Evolutionary conservation across 148 eudicot species (phyloP).

Genomic region (Persicaria tinctoria): DNA sequence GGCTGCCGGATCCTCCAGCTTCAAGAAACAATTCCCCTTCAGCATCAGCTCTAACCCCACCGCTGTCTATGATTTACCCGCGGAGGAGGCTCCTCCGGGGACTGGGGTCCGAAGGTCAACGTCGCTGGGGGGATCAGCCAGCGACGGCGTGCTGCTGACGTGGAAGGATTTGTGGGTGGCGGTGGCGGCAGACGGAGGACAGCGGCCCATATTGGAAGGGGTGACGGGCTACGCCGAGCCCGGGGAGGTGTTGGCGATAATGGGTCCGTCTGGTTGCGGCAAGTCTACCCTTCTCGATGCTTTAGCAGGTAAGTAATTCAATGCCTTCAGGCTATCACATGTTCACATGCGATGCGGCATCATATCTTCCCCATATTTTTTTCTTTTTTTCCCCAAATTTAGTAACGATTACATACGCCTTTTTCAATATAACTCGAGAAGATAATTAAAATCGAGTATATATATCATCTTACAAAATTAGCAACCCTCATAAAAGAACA

Average conservation of each 20-base stretch:
- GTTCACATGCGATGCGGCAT: neutral
- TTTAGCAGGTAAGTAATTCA: constrained; percentile 29
- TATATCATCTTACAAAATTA: no score
- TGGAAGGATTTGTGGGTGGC: constrained; percentile 43
- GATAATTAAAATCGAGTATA: no score
- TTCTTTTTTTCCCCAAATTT: neutral
- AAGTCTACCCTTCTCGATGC: constrained; percentile 53
- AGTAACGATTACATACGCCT: neutral
- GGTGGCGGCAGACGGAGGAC: constrained; percentile 19
- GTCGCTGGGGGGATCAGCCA: neutral
- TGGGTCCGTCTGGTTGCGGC: constrained; percentile 63
- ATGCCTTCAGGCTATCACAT: neutral
- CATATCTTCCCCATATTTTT: neutral
- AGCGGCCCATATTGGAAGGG: constrained; percentile 25
- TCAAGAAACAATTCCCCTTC: constrained; percentile 21
- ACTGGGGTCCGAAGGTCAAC: neutral
- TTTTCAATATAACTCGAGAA: no score
- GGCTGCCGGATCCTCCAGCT: constrained; percentile 8
- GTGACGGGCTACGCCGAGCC: constrained; percentile 36
- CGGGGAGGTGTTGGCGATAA: constrained; percentile 40
- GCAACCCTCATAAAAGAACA: no score
- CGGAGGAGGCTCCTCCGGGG: neutral
- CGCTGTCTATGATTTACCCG: neutral
- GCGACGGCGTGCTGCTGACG: constrained; percentile 27
- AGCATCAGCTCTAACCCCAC: neutral